phyloP scores from a whole-genome alignment of 192 early-diverging fungal species.

The Podila minutissima region DNA sequence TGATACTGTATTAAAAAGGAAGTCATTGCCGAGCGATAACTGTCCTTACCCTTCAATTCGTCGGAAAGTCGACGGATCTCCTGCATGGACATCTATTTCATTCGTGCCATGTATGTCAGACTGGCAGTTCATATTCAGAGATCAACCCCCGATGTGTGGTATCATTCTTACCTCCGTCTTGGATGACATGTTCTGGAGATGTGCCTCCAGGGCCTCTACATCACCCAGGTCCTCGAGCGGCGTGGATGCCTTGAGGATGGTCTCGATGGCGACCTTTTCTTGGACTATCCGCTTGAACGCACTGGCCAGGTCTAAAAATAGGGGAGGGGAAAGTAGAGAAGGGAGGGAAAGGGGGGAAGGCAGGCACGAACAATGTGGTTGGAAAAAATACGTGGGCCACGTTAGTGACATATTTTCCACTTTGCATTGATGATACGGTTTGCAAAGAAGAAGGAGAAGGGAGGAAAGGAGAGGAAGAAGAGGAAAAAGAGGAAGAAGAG shows the following conservation, averaged over 20 bases:
- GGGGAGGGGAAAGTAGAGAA: not conserved
- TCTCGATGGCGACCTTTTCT: conserved; percentile 47
- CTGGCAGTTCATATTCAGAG: too few species aligned
- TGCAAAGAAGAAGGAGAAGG: not conserved
- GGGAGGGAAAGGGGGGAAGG: not conserved
- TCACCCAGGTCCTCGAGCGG: conserved; percentile 46
- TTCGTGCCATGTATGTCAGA: not conserved
- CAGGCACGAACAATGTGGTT: not conserved
- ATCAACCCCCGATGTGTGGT: too few species aligned
- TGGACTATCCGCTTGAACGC: conserved; percentile 48
- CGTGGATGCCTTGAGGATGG: conserved; percentile 37
- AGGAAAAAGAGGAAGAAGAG: too few species aligned
- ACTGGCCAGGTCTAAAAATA: conserved; percentile 35
- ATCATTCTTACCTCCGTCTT: conserved; percentile 34
- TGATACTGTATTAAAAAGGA: not conserved
- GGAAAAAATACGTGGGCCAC: not conserved
- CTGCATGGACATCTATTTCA: conserved; percentile 50
- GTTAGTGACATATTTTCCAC: not conserved
- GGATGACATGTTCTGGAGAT: conserved; percentile 44
- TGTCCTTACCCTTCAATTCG: conserved; percentile 17
- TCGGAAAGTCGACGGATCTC: conserved; percentile 49
- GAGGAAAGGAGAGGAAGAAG: too few species aligned
- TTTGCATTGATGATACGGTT: not conserved
- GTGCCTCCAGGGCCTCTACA: conserved; percentile 48
- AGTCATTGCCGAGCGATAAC: not conserved